Conservation (phyloP, 2,329 filamentous ascomycete species). For the Hypoxylon sp. region DNA sequence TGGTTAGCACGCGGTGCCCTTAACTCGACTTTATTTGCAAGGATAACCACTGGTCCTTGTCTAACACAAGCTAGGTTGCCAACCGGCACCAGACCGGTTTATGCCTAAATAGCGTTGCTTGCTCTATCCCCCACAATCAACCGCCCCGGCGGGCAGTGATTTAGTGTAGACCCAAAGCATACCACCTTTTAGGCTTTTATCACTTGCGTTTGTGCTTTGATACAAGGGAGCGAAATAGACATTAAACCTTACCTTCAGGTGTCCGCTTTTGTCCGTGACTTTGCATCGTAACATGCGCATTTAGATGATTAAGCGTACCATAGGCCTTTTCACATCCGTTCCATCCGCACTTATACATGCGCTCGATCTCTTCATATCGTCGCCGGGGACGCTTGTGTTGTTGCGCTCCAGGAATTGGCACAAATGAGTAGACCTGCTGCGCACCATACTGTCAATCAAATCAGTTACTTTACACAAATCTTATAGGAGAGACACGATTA, state of each 20-base stretch:
- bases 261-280: constrained; percentile 95
- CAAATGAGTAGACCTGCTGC: constrained; percentile 94
- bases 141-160: constrained; percentile 23
- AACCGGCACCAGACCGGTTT: constrained; percentile 31
- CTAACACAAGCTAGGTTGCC: constrained; percentile 32
- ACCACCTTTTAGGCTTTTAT: background rate
- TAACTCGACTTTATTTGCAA: constrained; percentile 12
- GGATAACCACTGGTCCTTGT: constrained; percentile 19
- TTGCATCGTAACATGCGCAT: constrained; percentile 99
- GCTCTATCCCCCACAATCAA: constrained; percentile 14
- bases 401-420: constrained; percentile 95
- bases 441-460: constrained; percentile 56
- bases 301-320: constrained; percentile 95
- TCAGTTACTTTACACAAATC: constrained; percentile 51
- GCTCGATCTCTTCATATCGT: constrained; percentile 97
- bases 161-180: constrained; percentile 20
- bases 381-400: constrained; percentile 96
- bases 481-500: constrained; percentile 37
- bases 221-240: constrained; percentile 3
- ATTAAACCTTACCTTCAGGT: constrained; percentile 84
- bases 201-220: background rate
- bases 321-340: constrained; percentile 99
- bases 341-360: constrained; percentile 99
- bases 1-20: constrained; percentile 52
- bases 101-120: constrained; percentile 36